Evolutionary conservation across 108 stramenopile species (phyloP), one percentile per base, ranked within the genome.

Genomic region (Epithemia pelagica): DNA sequence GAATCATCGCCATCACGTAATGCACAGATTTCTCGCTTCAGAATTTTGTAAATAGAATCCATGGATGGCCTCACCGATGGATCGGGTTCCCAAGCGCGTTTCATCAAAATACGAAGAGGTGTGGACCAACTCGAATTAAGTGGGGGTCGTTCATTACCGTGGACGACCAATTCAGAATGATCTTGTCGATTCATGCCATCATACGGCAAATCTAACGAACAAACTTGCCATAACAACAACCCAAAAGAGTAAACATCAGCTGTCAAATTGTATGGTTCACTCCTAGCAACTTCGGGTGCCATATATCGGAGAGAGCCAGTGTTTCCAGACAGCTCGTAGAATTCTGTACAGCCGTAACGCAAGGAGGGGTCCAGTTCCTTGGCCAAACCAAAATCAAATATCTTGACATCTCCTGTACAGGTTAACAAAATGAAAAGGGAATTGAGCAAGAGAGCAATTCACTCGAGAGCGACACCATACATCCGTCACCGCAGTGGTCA

Each of bases 221-320:
- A 67, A 32, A 86, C 69, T 57, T 91, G 81, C 86, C 86, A 91
- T 21, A 91, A 71, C 2, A 91, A 59, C 29, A 91, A 69, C 0
- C 86, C 84, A 67, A 87, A 91, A 5, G 79, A 80, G 60, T 87
- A 87, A 0, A 80, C 81, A 54, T 92, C 90, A 0, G 82, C 85
- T 23, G 73, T 67, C 23, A 82, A 73, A 67, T 86, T 85, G 78
- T 92, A 92, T 0, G 88, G 88, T 60, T 80, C 78, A 52, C 73
- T 73, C 33, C 81, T 65, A 2, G 81, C 81, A 0, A 86, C 85
- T 62, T 86, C 85, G 0, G 82, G 81, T 54, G 79, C 59, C 85
- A 82, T 86, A 77, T 82, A 93, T 51, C 91, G 82, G 22, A 84
- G 69, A n/a, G 81, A 83, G 22, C 91, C 91, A 26, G 88, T 89